Percentiles rank a stretch among this genome's conserved stretches.
Evolutionary conservation across 768 basidiomycete species (phyloP).

Genomic region (Jaapia argillacea): DNA sequence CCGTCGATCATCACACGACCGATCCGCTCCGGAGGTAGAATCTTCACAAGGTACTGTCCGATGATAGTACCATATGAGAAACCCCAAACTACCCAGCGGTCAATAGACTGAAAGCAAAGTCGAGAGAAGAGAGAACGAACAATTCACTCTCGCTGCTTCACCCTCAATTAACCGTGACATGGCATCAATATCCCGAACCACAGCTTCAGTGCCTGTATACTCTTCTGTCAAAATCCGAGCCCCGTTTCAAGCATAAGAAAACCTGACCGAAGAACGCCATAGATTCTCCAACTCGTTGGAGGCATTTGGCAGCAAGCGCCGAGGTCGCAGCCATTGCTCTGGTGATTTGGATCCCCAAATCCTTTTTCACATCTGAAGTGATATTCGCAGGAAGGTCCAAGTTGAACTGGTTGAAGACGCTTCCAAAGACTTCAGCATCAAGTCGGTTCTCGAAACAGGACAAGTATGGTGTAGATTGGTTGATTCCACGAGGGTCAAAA

Average conservation of each 20-base stretch:
- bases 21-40: background rate
- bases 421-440: background rate
- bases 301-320: background rate
- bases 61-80: conserved; percentile 1
- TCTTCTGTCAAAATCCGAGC: background rate
- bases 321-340: background rate
- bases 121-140: background rate
- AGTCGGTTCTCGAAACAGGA: background rate
- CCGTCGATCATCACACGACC: conserved; percentile 1
- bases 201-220: background rate
- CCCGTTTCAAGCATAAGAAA: background rate
- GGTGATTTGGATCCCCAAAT: background rate
- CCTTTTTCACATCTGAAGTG: background rate
- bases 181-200: background rate
- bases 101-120: background rate
- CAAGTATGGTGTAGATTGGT: background rate
- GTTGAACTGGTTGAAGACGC: background rate
- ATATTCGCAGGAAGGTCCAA: background rate
- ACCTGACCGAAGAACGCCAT: background rate
- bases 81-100: background rate
- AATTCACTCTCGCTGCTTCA: background rate
- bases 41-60: conserved; percentile 1
- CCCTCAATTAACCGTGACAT: background rate
- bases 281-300: background rate
- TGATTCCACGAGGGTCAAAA: conserved; percentile 1